Base-by-base conservation (phyloP, 345 rosid species). In the Brassica incana region DNA sequence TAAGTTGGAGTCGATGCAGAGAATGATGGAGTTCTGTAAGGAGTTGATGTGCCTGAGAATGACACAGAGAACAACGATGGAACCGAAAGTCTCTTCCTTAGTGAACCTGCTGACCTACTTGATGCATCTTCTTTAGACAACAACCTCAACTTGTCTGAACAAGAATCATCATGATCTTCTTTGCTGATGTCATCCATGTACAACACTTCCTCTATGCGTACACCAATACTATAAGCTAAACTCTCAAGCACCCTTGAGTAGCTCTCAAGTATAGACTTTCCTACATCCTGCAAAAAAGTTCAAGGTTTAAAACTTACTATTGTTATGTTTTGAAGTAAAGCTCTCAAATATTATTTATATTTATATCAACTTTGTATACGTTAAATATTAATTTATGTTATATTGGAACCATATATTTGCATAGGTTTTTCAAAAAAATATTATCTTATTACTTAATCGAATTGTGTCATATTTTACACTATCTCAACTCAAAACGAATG, bases 181-280 rank as follows among this genome's bases (percentile, higher is more conserved):
- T 88, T 95, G 7, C 87, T 91, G 71, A 93, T 69, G 71, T 95
- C 97, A 72, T 95, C 97, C 27, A 95, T 97, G 14, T 93, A 91
- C 76, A 91, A 83, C 74, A 95, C 78, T 73, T 95, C 99, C 48
- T 93, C 98, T 50, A 95, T 91, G 5, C 99, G 88, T 6, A 97
- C 98, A 20, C 90, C 87, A 14, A 93, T 91, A 79, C 88, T 95
- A 74, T 86, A 95, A 5, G 98, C 98, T 71, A 93, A 77, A 80
- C 96, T 89, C 88, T 95, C 99, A 32, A 95, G 70, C 20, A 91
- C 97, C 76, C 99, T 90, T 23, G 99, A 93, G 83, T 95, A 95
- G 92, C 99, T 88, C 88, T 95, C 99, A 69, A 95, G 82, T 78
- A 95, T 90, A 52, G 99, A 88, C 81, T 95, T 93, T 23, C 98